phyloP scores from a whole-genome alignment of 805 yeast species.

The Teunomyces tritomae region DNA sequence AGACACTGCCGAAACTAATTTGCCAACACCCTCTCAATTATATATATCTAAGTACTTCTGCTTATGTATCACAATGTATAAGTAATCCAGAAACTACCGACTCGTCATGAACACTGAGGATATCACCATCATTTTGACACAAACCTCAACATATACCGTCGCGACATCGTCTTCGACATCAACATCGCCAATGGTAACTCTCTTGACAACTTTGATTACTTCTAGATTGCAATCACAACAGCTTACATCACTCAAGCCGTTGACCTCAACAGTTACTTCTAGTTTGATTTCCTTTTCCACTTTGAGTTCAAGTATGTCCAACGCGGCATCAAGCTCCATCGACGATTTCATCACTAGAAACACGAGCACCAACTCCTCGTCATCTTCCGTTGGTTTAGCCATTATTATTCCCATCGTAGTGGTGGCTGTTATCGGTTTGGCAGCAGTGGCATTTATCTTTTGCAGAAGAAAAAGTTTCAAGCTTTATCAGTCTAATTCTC shows the following conservation, averaged over 20 bases:
- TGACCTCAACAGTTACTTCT: background rate
- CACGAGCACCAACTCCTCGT: background rate
- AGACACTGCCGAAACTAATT: background rate
- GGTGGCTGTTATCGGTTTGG: constrained; percentile 8
- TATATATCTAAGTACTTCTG: background rate
- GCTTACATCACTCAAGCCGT: background rate
- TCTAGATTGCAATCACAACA: background rate
- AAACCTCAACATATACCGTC: constrained; percentile 11
- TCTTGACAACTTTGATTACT: background rate
- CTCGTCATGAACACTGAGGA: constrained; percentile 2
- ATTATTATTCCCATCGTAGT: constrained; percentile 23
- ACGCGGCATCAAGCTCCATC: background rate
- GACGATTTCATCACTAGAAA: background rate
- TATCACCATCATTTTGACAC: constrained; percentile 9
- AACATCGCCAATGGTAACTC: background rate
- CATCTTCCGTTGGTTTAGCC: constrained; percentile 18
- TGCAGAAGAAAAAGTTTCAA: constrained; percentile 7
- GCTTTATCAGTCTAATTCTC: background rate
- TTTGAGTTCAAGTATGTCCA: background rate
- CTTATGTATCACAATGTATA: background rate
- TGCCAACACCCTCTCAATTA: background rate
- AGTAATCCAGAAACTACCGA: background rate
- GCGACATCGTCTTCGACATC: constrained; percentile 1
- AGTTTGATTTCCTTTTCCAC: background rate
- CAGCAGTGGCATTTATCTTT: constrained; percentile 6